Evolutionary conservation across 2,329 filamentous ascomycete species (phyloP).

Genomic region (Aspergillus versicolor): DNA sequence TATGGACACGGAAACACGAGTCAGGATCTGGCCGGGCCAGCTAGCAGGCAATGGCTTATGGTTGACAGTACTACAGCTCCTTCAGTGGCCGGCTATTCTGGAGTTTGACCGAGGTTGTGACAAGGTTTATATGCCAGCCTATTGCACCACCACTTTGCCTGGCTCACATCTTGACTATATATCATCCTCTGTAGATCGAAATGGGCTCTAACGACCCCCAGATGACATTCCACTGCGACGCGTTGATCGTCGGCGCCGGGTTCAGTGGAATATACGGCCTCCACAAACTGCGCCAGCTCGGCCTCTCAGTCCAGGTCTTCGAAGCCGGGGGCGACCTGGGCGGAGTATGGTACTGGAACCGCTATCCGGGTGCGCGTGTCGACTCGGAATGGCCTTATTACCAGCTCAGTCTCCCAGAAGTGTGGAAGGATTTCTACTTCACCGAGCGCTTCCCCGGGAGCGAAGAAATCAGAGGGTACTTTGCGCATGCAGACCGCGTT

Average conservation of each 20-base stretch:
- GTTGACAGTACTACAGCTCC: too few species aligned
- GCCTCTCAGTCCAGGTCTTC: background rate
- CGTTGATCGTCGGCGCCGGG: constrained; percentile 12
- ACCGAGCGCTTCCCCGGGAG: constrained; percentile 24
- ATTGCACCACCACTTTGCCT: too few species aligned
- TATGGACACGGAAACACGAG: too few species aligned
- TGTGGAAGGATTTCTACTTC: constrained; percentile 49
- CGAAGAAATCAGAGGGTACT: constrained; percentile 47
- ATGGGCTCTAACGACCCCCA: background rate
- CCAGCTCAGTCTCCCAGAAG: constrained; percentile 39
- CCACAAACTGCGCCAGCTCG: constrained; percentile 7
- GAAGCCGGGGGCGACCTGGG: constrained; percentile 9
- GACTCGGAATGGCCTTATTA: constrained; percentile 8
- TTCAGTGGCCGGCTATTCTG: too few species aligned
- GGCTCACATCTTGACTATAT: too few species aligned
- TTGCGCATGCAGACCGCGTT: constrained; percentile 46
- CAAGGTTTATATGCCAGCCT: too few species aligned
- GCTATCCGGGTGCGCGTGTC: constrained; percentile 12
- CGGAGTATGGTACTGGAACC: constrained; percentile 12
- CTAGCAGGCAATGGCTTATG: too few species aligned
- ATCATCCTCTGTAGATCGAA: background rate
- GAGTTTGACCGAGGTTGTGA: too few species aligned
- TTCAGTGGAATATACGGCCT: constrained; percentile 12
- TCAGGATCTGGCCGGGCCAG: too few species aligned
- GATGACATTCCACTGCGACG: background rate